Base-by-base conservation (phyloP, 805 yeast species). In the Nakazawaea molendinolei region DNA sequence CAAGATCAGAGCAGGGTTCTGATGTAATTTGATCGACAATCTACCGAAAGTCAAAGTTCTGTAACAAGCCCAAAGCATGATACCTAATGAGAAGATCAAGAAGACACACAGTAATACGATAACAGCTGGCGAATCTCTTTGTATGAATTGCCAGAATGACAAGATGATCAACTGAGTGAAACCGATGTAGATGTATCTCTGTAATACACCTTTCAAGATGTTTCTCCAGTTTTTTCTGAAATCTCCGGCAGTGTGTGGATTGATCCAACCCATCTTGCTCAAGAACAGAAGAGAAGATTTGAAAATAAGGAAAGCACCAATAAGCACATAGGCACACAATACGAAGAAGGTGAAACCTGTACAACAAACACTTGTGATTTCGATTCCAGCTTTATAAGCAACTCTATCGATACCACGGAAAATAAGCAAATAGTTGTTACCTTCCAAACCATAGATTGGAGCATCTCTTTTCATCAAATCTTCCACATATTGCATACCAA, bases 331-430 rank as follows among this genome's bases (percentile, higher is more conserved):
- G 13, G 89, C 87, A 58, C 82, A 76, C 32, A 89, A 51, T 16
- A 83, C 70, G 56, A 87, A 89, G 48, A 85, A 86, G 2, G 95
- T 84, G 60, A 85, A 84, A 1, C 95, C 92, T 3, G 96, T 87
- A 33, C 76, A 74, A 13, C 83, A 95, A 24, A 86, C 74, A 6
- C 92, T 72, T 2, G 95, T 85, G 33, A 76, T 76, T 60, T 89
- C 97, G 42, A 89, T 85, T 32, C 67, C 65, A 27, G 90, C 79
- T 44, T 73, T 64, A 58, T 70, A 86, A 5, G 90, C 95, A 33
- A 86, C 67, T 60, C 96, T 74, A 52, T 81, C 74, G 46, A 89
- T 86, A 44, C 97, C 97, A 61, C 97, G 72, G 42, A 83, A 67
- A 24, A 89, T 84, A 40, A 73, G 58, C 44, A 86, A 74, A 44